Evolutionary conservation across 805 yeast genomes (phyloP), one percentile per base, ranked within the genome.

Genomic region (Monosporozyma servazzii): DNA sequence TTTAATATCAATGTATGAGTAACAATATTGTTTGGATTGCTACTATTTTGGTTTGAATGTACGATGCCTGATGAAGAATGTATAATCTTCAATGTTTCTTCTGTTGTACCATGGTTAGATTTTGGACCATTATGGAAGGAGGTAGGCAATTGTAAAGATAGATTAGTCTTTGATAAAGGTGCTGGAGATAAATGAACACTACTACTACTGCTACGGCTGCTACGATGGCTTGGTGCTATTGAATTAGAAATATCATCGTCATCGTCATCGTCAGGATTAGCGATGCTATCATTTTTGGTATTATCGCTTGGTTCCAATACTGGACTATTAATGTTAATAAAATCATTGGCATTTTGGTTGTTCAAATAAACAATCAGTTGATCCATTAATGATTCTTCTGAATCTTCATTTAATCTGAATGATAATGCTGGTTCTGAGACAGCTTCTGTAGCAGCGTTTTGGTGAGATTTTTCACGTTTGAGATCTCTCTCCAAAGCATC

Each of bases 401-500:
- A 56, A 13, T 49, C 60, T 27, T 77, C 75, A 61, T 87, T 86
- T 58, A 78, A 88, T 41, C 73, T 67, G 69, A 91, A 88, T 2
- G 90, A 82, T 41, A 81, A 64, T 0, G 97, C 87, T 0, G 97
- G 96, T 58, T 88, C 96, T 41, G 75, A 67, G 7, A 73, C 71
- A 1, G 96, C 81, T 20, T 73, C 74, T 0, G 97, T 87, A 0
- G 96, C 84, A 2, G 93, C 77, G 6, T 71, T 71, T 44, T 82
- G 88, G 47, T 73, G 72, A 17, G 74, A 59, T 49, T 72, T 65
- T 64, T 90, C 96, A 58, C 86, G 82, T 68, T 88, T 89, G 63
- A 90, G 69, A 65, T 93, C 98, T 59, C 98, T 75, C 65, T 90
- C 97, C 45, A 93, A 70, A 0, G 97, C 97, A 68, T 93, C 98